Evolutionary conservation across 2,329 filamentous ascomycete species (phyloP).

Genomic region (Metarhizium anisopliae): DNA sequence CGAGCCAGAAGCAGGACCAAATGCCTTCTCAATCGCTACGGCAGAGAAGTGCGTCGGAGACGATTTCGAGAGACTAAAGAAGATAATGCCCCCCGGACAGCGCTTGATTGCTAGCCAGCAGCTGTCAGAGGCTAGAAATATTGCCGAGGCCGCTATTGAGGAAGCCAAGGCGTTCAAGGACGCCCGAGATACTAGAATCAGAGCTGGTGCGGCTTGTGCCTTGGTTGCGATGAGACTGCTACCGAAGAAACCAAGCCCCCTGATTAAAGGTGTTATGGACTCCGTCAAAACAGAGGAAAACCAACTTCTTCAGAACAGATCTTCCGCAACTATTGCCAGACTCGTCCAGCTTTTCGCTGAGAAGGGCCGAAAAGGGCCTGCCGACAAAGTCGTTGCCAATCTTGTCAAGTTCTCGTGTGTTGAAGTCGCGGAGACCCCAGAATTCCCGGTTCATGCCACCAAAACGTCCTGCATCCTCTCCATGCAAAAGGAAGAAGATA

Average conservation of each 20-base stretch:
- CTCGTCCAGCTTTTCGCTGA: constrained; percentile 82
- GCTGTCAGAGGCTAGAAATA: constrained; percentile 66
- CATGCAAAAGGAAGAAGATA: constrained; percentile 93
- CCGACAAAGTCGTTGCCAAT: constrained; percentile 93
- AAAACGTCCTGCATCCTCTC: constrained; percentile 80
- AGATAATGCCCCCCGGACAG: constrained; percentile 79
- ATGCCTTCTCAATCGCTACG: constrained; percentile 79
- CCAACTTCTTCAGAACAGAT: constrained; percentile 75
- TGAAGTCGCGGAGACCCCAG: constrained; percentile 93
- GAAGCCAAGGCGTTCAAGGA: constrained; percentile 75
- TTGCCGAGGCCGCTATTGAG: constrained; percentile 62
- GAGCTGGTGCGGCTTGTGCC: constrained; percentile 77
- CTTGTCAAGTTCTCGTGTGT: constrained; percentile 96
- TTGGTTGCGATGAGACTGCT: constrained; percentile 79
- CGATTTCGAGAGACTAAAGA: constrained; percentile 84
- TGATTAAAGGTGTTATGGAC: constrained; percentile 98
- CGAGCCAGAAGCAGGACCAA: constrained; percentile 82
- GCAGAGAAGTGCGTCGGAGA: constrained; percentile 80
- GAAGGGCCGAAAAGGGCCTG: constrained; percentile 70
- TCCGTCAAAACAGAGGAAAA: constrained; percentile 95
- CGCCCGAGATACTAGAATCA: constrained; percentile 75
- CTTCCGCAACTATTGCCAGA: constrained; percentile 72
- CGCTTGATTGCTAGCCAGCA: constrained; percentile 74
- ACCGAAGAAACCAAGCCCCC: constrained; percentile 84
- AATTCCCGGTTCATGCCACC: constrained; percentile 75